Evolutionary conservation across 2,329 filamentous ascomycete genomes (phyloP), one percentile per base, ranked within the genome.

Genomic region (Calonectria hawksworthii): DNA sequence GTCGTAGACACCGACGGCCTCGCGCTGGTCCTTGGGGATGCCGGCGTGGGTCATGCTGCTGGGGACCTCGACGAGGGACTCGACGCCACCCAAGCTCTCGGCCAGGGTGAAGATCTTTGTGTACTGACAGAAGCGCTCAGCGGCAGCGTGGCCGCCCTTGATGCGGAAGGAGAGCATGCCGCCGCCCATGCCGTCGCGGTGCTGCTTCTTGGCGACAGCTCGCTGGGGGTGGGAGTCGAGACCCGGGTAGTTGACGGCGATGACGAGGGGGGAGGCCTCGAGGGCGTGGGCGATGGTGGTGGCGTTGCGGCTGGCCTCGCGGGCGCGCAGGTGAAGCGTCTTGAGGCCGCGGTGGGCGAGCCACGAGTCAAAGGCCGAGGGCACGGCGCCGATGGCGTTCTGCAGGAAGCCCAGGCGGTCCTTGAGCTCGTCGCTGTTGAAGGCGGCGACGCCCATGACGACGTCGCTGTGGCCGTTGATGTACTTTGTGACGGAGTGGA

Each of bases 81-180:
- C 97, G 63, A 99, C 94, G 70, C 96, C 97, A 75, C 97, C 97
- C 30, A 99, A 88, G 74, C 92, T 95, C 90, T 99, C 97, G 36
- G 97, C 97, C 9, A 99, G 90, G 1, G 96, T 98, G 87, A 98
- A 99, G 85, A 99, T 93, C 82, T 92, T 92, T 54, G 96, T 98
- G 74, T 91, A 88, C 86, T 97, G 93, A 90, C 97, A 99, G 91
- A 99, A 99, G 68, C 93, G 91, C 87, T 98, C 94, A 18, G 97
- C 97, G 1, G 96, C 96, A 59, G 90, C 90, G 82, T 95, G 92
- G 44, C 97, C 97, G 72, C 96, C 97, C 78, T 92, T 92, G 85
- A 99, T 95, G 78, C 97, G 94, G 93, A 99, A 99, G 73, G 94
- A 96, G 54, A 99, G 92, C 97, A 99, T 99, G 75, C 97, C 97